Base-by-base conservation (phyloP, 768 basidiomycete species). In the Lanmaoa pseudosensibilis region DNA sequence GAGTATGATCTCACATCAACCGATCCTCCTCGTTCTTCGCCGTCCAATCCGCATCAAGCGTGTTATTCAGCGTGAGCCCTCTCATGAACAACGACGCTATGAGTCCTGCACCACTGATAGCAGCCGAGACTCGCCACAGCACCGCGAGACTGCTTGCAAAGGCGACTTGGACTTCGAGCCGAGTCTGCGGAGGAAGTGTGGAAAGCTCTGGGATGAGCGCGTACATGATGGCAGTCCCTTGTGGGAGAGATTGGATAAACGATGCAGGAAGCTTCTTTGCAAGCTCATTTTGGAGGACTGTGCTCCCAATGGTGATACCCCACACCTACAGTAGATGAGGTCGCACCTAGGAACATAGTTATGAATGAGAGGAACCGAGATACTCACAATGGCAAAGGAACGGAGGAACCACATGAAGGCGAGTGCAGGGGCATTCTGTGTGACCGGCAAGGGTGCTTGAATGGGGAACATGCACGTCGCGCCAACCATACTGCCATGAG, bases 41-140 rank as follows among this genome's bases (percentile, higher is more conserved):
- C 4, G 44, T 44, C 52, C 59, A 60, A 2, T 60, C 21, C 16
- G 18, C 45, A 34, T 60, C 59, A 7, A 58, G 37, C 13, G 13
- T 34, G 30, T 19, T 9, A 3, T 37, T 36, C 46, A 62, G 44
- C 19, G 55, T 37, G 9, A 61, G 21, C 4, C 40, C 48, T 15
- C 21, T 30, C 27, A 27, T 27, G 27, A 27, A 27, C 27, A 27
- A 27, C 6, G 27, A 27, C 6, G 27, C 27, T 27, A 57, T 0
- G 11, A 62, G 13, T 19, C 59, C 61, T 2, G 7, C 16, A 3
- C 16, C 55, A 36, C 48, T 38, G 13, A 82, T 66, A 2, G 75
- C 77, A 33, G 73, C 64, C 71, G 79, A 67, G 3, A 74, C 67
- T 15, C 71, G 59, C 80, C 81, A 83, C n/a, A 80, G 52, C 4